Evolutionary conservation across 2,329 filamentous ascomycete species (phyloP), one percentile per base, ranked within the genome.

Genomic region (Aspergillus fumigatiaffinis): DNA sequence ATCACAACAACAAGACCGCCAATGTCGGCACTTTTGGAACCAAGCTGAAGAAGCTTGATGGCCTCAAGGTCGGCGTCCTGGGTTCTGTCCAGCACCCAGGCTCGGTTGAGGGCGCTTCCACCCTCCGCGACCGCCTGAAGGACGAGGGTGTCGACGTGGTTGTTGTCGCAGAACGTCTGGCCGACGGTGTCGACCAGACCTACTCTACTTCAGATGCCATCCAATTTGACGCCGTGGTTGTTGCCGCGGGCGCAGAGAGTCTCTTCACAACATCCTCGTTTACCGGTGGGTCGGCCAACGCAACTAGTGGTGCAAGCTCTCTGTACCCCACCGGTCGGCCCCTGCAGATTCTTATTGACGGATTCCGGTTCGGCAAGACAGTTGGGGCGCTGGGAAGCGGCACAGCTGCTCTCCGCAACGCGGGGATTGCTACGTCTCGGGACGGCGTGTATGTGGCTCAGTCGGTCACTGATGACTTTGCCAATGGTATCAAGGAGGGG

Each of bases 321-420:
- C 76, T 90, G 6, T 91, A 82, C 71, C 88, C 88, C 0, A 76
- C 81, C 1, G 84, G 84, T 1, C 79, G 87, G 0, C 88, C 88
- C 0, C 71, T 80, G 2, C 81, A 88, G 75, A 87, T 91, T 52
- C 70, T 90, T 20, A 68, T 78, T 17, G 83, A 87, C 66, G 83
- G 80, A 0, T 91, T 85, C 74, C 77, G 83, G 25, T 91, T 85
- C 77, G 88, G 87, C 3, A 91, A 91, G 78, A 85, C 88, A 0
- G 76, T 91, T 25, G 87, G 78, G 14, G 83, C 82, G 28, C 62
- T 89, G 1, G 87, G 85, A 1, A 71, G 66, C 12, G 73, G 72
- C 0, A 73, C 63, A n/a, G 53, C 56, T 21, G 71, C 78, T 3
- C 71, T 83, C 5, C 60, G 68, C 1, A 71, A 70, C 12, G 77